Base-by-base conservation (phyloP, 2,329 filamentous ascomycete species). In the Apiospora aurea region DNA sequence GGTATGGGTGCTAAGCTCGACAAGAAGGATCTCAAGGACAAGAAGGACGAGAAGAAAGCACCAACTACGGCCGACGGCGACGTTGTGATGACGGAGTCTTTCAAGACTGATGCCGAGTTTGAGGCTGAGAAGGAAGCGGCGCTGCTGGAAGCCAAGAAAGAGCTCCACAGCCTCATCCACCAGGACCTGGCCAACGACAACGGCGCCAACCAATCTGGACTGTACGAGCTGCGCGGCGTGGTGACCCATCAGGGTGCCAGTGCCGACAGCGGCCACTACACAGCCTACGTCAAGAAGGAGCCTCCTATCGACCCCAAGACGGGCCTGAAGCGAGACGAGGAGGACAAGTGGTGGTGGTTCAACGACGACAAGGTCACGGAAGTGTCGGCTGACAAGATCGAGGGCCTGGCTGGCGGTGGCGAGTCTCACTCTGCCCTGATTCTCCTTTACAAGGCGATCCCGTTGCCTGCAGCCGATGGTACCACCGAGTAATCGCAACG, bases 331-430 rank as follows among this genome's bases (percentile, higher is more conserved):
- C 90, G 89, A 70, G 91, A 93, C 79, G 94, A 97, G 80, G 94
- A 97, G 79, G 95, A 94, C 76, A 97, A 95, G 78, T 99, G 96
- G 96, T 99, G 96, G 96, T 99, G 96, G 96, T 99, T 99, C 88
- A 98, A 99, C 82, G 96, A 99, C 79, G 96, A 99, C 80, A 97
- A 95, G 85, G 96, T 99, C 46, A 91, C 93, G 18, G 96, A 99
- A 85, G 96, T 99, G 41, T 91, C 94, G 21, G 87, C 90, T 38
- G 96, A 98, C 78, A 96, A 97, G 86, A 97, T 99, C 76, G 93
- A 96, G 80, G 93, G 92, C 4, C 88, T 99, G 69, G 89, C 95
- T 69, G 97, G 96, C 72, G 96, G 97, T 79, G 96, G 95, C 75
- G 94, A 96, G 83, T 93, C 91, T 70, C 94, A 96, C 82, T 95